Conservation (phyloP, 805 yeast species). For the Nadsonia fulvescens region DNA sequence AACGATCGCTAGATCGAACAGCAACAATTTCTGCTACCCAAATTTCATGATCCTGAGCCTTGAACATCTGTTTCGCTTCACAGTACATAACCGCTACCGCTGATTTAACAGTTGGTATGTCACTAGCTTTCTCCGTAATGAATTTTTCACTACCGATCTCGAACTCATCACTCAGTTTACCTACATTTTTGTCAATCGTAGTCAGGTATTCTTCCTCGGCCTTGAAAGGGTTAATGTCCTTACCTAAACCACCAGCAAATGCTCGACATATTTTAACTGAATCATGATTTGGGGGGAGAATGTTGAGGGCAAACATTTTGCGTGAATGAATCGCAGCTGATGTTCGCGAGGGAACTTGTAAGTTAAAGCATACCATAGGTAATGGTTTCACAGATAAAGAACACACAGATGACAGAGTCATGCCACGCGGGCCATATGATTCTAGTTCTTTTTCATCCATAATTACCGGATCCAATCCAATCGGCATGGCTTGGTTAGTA, state of each 20-base stretch:
- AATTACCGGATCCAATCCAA: no score
- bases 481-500: slow-evolving; percentile 22
- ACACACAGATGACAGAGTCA: slow-evolving; percentile 73
- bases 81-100: slow-evolving; percentile 17
- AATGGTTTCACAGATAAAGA: slow-evolving; percentile 64
- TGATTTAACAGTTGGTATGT: slow-evolving; percentile 14
- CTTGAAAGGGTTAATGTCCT: slow-evolving; percentile 18
- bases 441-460: no score
- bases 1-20: no score
- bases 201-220: slow-evolving; percentile 13
- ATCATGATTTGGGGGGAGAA: slow-evolving; percentile 40
- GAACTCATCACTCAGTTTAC: slow-evolving; percentile 1
- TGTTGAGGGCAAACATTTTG: slow-evolving; percentile 51
- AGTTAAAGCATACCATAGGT: slow-evolving; percentile 69
- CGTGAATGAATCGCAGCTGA: slow-evolving; percentile 43
- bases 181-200: slow-evolving; percentile 5
- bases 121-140: no score
- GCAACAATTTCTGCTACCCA: slow-evolving; percentile 65
- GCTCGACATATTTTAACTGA: slow-evolving; percentile 44
- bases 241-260: slow-evolving; percentile 40
- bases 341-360: slow-evolving; percentile 75
- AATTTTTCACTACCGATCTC: slow-evolving; percentile 1
- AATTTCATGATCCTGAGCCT: slow-evolving; percentile 71
- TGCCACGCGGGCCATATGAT: slow-evolving; percentile 33
- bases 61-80: slow-evolving; percentile 10